These are phyloP conservation scores for Mucuna pruriens DNA, from an alignment of 306 rosid species.

Conservation along the genomic window DNA sequence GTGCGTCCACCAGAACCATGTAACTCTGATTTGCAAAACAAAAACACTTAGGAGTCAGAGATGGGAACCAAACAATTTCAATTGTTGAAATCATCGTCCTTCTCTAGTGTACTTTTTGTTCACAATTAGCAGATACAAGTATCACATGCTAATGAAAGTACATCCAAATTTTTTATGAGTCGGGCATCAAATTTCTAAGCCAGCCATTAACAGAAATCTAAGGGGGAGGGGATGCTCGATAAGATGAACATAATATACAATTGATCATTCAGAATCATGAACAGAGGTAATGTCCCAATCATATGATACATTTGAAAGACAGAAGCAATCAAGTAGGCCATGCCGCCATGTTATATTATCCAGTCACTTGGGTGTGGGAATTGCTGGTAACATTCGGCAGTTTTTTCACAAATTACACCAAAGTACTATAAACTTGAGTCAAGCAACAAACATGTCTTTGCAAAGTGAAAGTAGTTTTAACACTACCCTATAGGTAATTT, in stretches of 20 bases:
- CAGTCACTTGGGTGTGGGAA: not conserved
- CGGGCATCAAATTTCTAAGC: constrained; percentile 5
- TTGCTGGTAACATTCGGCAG: not conserved
- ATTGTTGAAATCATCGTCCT: not conserved
- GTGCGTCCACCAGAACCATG: constrained; percentile 51
- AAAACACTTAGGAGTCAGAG: constrained; percentile 6
- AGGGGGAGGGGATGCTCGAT: not conserved
- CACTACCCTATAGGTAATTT: constrained; percentile 3
- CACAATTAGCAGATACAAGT: not conserved
- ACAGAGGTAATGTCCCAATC: constrained; percentile 7
- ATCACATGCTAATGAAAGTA: not conserved
- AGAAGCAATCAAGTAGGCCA: not conserved
- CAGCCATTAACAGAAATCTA: not conserved
- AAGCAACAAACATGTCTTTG: not conserved
- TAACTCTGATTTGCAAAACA: constrained; percentile 62
- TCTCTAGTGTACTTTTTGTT: not conserved
- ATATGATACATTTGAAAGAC: not conserved
- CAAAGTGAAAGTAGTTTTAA: not conserved
- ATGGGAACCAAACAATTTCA: constrained; percentile 24
- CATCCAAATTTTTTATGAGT: not conserved
- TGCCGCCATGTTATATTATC: not conserved
- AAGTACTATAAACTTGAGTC: constrained; percentile 13
- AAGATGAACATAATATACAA: not conserved
- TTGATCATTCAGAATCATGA: constrained; percentile 13
- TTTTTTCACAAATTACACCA: not conserved